A percentile compares a stretch with the other conserved stretches of the same genome.
Evolutionary conservation across 176 grass and related monocot genomes (phyloP).

Genomic region (Aegilops longissima): DNA sequence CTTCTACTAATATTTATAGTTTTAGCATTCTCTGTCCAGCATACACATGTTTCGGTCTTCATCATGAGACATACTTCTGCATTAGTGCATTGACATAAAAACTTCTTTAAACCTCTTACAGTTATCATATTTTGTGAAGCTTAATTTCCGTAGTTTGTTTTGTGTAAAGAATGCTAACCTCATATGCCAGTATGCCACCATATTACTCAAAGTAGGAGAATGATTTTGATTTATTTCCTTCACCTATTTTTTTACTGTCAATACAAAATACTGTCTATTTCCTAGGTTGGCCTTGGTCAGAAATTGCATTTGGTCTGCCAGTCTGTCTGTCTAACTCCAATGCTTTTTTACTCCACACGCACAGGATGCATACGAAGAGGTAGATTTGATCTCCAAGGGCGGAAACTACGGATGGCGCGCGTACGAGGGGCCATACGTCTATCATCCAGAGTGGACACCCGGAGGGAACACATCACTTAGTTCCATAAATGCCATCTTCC

Average conservation of each 20-base stretch:
- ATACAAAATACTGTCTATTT: background rate
- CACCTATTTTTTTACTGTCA: background rate
- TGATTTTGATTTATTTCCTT: background rate
- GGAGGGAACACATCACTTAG: constrained; percentile 64
- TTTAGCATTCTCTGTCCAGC: background rate
- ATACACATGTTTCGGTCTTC: background rate
- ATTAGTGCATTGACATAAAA: background rate
- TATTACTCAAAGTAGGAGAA: background rate
- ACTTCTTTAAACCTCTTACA: background rate
- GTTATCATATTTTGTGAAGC: background rate
- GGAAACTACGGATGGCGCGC: constrained; percentile 86
- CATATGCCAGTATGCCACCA: background rate
- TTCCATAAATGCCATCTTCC: constrained; percentile 67
- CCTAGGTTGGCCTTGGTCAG: background rate
- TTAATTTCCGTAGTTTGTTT: background rate
- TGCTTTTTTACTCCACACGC: background rate
- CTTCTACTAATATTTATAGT: background rate
- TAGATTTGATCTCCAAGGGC: constrained; percentile 65
- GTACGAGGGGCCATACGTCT: constrained; percentile 71
- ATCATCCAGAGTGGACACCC: constrained; percentile 45
- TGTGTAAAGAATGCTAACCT: background rate
- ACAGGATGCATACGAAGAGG: constrained; percentile 69
- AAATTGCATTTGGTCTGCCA: background rate
- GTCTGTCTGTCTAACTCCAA: background rate
- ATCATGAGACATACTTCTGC: background rate